A percentile compares a stretch with the other conserved stretches of the same genome.
Conservation (phyloP, 2,329 filamentous ascomycete genomes). For the Lizonia empirigonia region DNA sequence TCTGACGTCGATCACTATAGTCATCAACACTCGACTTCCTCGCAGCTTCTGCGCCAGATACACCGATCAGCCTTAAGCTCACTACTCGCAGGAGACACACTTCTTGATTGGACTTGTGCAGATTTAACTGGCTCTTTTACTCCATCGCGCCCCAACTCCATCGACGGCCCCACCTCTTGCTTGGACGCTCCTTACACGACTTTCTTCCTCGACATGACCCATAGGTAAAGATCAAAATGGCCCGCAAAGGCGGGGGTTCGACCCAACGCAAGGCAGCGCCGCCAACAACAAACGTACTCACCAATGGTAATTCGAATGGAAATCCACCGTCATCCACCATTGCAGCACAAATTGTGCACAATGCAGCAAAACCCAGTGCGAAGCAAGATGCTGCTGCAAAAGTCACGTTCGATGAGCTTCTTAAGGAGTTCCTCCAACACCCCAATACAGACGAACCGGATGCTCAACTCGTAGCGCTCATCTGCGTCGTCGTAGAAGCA, state of each 20-base stretch:
- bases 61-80: not conserved
- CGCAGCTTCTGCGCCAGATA: not conserved
- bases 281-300: constrained; percentile 25
- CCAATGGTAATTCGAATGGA: constrained; percentile 24
- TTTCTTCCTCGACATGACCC: constrained; percentile 29
- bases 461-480: constrained; percentile 78
- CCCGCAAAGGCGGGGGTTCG: constrained; percentile 48
- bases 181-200: constrained; percentile 2
- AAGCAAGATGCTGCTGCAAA: constrained; percentile 69
- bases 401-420: constrained; percentile 75
- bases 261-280: constrained; percentile 37
- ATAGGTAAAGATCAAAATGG: constrained; percentile 44
- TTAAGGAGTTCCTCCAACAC: constrained; percentile 65
- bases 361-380: constrained; percentile 69
- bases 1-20: constrained; percentile 13
- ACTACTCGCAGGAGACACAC: not conserved
- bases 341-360: constrained; percentile 84
- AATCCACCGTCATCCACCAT: constrained; percentile 72
- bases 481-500: constrained; percentile 81
- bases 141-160: not conserved
- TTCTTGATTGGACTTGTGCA: not conserved
- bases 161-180: constrained; percentile 6
- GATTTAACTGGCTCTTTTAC: too few relatives aligned
- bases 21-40: not conserved
- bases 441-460: constrained; percentile 64